These are phyloP conservation scores for Chlorophyllum brunneum DNA, from an alignment of 768 basidiomycete species.

Conservation along the genomic window DNA sequence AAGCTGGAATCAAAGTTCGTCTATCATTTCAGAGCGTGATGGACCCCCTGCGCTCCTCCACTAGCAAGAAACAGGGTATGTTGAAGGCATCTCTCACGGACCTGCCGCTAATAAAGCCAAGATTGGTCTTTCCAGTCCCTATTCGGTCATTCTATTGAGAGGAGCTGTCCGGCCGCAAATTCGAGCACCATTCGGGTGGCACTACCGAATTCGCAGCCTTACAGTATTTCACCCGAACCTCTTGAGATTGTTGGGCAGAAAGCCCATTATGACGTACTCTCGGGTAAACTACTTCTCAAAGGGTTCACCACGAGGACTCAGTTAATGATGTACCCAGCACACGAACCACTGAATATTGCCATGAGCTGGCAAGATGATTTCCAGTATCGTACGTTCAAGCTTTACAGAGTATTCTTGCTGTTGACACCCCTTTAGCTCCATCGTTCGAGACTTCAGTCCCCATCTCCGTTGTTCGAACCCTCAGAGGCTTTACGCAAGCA, in stretches of 20 bases:
- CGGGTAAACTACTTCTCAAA: constrained; percentile 30
- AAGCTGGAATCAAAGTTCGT: constrained; percentile 57
- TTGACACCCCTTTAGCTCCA: neutral
- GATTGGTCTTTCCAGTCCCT: constrained; percentile 74
- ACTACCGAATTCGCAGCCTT: constrained; percentile 38
- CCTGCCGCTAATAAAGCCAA: constrained; percentile 21
- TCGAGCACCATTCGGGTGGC: constrained; percentile 51
- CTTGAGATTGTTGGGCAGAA: constrained; percentile 25
- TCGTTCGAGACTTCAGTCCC: constrained; percentile 36
- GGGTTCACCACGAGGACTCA: neutral
- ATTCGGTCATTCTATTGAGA: constrained; percentile 64
- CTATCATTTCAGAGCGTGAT: constrained; percentile 74
- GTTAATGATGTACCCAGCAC: constrained; percentile 22
- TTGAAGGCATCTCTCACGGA: neutral
- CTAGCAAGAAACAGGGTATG: constrained; percentile 53
- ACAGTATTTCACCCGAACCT: constrained; percentile 53
- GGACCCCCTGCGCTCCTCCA: constrained; percentile 63
- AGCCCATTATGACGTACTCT: constrained; percentile 46
- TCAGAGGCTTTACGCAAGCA: constrained; percentile 74
- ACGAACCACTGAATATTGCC: constrained; percentile 49
- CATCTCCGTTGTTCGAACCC: constrained; percentile 62
- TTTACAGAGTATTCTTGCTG: neutral
- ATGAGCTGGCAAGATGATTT: constrained; percentile 61
- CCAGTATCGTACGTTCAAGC: constrained; percentile 48
- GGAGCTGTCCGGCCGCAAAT: constrained; percentile 65